Percentiles rank a stretch among this genome's conserved stretches.
Conservation (phyloP, 2,329 filamentous ascomycete species). For the Penicillium fuscoglaucum region DNA sequence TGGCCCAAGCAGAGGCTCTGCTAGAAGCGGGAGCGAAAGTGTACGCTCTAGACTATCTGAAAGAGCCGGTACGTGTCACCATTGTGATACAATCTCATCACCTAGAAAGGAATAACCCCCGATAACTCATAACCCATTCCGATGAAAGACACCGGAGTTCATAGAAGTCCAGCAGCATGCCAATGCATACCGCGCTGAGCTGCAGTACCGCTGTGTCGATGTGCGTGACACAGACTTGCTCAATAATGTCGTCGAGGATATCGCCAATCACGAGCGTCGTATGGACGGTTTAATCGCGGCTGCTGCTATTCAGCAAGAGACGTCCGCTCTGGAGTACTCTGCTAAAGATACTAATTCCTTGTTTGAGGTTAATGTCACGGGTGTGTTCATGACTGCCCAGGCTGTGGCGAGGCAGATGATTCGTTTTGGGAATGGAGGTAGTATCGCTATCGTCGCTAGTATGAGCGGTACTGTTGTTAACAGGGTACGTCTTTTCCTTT, state of each 20-base stretch:
- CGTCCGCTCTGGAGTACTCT: constrained; percentile 73
- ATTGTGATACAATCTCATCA: neutral
- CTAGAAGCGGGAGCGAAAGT: neutral
- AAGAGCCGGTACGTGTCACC: neutral
- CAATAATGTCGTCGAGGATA: constrained; percentile 65
- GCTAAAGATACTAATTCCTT: constrained; percentile 61
- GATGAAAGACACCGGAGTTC: neutral
- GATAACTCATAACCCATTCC: neutral
- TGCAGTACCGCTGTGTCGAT: constrained; percentile 76
- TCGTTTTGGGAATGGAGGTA: constrained; percentile 58
- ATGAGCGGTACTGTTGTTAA: constrained; percentile 64
- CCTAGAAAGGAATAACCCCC: neutral
- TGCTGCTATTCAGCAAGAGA: constrained; percentile 75
- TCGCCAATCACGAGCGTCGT: constrained; percentile 67
- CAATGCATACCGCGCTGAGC: constrained; percentile 47
- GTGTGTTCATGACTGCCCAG: constrained; percentile 63
- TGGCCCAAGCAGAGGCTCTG: neutral
- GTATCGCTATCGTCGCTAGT: constrained; percentile 62
- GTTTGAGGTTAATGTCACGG: constrained; percentile 62
- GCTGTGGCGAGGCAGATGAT: constrained; percentile 65
- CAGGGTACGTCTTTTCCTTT: constrained; percentile 14
- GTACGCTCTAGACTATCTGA: neutral
- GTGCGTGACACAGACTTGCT: constrained; percentile 70
- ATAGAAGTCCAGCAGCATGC: neutral
- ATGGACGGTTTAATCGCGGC: constrained; percentile 77